phyloP scores from a whole-genome alignment of 2,329 filamentous ascomycete species.

The Clonostachys byssicola region DNA sequence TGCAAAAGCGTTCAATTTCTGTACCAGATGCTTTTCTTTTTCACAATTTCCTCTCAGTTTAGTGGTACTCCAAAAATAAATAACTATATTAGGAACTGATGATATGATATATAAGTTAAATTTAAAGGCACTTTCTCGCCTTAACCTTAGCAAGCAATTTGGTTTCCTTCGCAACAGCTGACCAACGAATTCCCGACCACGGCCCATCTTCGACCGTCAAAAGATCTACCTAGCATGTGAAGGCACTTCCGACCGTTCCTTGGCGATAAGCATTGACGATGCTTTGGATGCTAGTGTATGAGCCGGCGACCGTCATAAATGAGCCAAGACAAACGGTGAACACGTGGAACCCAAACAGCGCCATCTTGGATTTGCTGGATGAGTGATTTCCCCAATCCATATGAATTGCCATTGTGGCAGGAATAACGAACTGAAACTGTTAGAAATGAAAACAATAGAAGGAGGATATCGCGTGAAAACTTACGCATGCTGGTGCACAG shows the following conservation, averaged over 20 bases:
- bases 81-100: no score
- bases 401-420: slow-evolving; percentile 14
- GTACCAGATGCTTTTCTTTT: no score
- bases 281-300: slow-evolving; percentile 16
- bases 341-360: slow-evolving; percentile 7
- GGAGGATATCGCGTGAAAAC: neutral
- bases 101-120: no score
- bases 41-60: no score
- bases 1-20: no score
- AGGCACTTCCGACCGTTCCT: slow-evolving; percentile 10
- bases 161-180: no score
- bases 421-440: slow-evolving; percentile 10
- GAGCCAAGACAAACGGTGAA: slow-evolving; percentile 10
- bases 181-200: no score
- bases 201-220: neutral
- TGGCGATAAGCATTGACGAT: slow-evolving; percentile 14
- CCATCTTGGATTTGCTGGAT: slow-evolving; percentile 4
- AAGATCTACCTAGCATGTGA: slow-evolving; percentile 7
- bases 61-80: no score
- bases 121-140: no score
- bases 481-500: slow-evolving; percentile 18
- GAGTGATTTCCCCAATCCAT: slow-evolving; percentile 5
- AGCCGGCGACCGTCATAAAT: slow-evolving; percentile 15
- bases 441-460: no score
- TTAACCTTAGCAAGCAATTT: no score